These are phyloP conservation scores for Candida pseudoviswanathii DNA, from an alignment of 1,139 yeast species.

Conservation along the genomic window DNA sequence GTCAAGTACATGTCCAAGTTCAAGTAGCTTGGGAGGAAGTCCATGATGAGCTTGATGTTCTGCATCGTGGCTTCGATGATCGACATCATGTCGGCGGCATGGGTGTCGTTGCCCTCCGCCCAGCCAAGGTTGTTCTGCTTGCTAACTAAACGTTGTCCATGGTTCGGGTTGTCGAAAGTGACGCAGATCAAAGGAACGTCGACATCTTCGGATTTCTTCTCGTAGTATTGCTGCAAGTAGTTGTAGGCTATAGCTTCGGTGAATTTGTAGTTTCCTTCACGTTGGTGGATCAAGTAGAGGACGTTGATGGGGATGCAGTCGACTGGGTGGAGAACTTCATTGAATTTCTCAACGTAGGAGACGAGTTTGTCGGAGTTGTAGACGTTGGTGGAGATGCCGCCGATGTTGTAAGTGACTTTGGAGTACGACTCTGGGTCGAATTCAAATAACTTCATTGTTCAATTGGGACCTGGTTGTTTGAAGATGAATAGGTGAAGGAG, in stretches of 20 bases:
- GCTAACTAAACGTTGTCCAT: constrained; percentile 52
- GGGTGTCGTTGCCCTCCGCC: constrained; percentile 42
- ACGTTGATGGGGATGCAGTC: constrained; percentile 38
- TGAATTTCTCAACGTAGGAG: constrained; percentile 25
- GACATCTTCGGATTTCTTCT: constrained; percentile 17
- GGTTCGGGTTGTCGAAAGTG: constrained; percentile 62
- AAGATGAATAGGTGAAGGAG: neutral
- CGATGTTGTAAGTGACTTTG: constrained; percentile 28
- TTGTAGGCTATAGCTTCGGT: constrained; percentile 37
- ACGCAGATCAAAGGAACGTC: constrained; percentile 46
- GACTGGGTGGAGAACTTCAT: constrained; percentile 16
- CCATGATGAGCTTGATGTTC: constrained; percentile 51
- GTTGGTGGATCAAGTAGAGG: constrained; percentile 42
- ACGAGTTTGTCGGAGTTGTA: constrained; percentile 34
- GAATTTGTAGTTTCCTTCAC: constrained; percentile 29
- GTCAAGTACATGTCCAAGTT: constrained; percentile 34
- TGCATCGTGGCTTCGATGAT: constrained; percentile 51
- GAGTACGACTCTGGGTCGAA: constrained; percentile 26
- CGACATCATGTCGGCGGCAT: constrained; percentile 57
- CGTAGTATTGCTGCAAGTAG: constrained; percentile 29
- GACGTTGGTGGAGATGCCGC: constrained; percentile 37
- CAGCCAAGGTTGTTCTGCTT: constrained; percentile 42
- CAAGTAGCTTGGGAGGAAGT: constrained; percentile 49
- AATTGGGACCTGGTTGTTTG: neutral
- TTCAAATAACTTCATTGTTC: constrained; percentile 21